A percentile compares a stretch with the other conserved stretches of the same genome.
Conservation (phyloP, 768 basidiomycete genomes). For the Amanita inopinata region DNA sequence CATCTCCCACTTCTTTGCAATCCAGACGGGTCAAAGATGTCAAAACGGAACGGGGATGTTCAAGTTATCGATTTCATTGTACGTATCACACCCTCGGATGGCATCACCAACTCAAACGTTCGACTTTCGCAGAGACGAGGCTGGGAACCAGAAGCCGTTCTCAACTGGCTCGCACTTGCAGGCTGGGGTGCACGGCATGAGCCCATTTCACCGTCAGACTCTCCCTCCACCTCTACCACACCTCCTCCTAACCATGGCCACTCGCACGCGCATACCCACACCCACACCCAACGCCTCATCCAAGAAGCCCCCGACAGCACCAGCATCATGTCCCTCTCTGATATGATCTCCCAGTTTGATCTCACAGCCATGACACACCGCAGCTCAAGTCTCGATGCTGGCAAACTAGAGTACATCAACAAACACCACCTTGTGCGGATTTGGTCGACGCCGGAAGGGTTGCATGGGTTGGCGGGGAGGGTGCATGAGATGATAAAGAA, state of each 20-base stretch:
- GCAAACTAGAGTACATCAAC: conserved; percentile 82
- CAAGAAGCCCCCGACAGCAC: conserved; percentile 57
- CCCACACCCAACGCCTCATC: conserved; percentile 10
- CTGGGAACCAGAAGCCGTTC: conserved; percentile 82
- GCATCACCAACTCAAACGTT: neutral
- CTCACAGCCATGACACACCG: conserved; percentile 70
- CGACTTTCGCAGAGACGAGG: conserved; percentile 50
- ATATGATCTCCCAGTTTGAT: conserved; percentile 67
- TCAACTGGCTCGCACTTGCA: conserved; percentile 92
- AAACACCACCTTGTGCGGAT: conserved; percentile 68
- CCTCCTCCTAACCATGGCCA: neutral
- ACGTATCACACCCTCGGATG: conserved; percentile 13
- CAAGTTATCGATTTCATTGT: conserved; percentile 83
- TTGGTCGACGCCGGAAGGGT: conserved; percentile 39
- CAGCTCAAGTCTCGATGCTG: conserved; percentile 69
- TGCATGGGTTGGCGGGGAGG: conserved; percentile 43
- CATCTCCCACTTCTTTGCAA: conserved; percentile 90
- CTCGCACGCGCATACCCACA: conserved; percentile 12
- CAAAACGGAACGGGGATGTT: conserved; percentile 87
- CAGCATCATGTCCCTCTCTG: conserved; percentile 47
- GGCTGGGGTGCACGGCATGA: conserved; percentile 73
- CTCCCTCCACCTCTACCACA: conserved; percentile 11
- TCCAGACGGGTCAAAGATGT: conserved; percentile 87
- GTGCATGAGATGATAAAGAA: conserved; percentile 44
- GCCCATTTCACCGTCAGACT: conserved; percentile 14